Base-by-base conservation (phyloP, 805 yeast genomes). In the Starmerella powellii region DNA sequence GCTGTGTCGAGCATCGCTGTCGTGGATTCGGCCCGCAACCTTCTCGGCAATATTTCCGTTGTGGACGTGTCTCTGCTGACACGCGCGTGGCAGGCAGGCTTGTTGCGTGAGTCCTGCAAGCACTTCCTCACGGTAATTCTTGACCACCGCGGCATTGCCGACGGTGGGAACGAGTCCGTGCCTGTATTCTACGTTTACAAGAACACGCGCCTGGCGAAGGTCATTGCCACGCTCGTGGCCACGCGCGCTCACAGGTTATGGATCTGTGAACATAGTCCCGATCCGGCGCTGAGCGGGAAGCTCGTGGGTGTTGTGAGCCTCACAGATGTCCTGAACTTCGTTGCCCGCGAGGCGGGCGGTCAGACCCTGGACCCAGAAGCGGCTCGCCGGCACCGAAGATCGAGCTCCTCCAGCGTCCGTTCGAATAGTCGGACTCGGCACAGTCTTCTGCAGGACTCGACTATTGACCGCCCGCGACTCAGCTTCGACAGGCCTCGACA, bases 131-230 rank as follows among this genome's bases (percentile, higher is more conserved):
- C 93, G 12, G 80, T 86, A 48, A 86, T 87, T 47, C 71, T 91
- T 49, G 79, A 81, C 50, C 78, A 79, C 42, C 78, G 95, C 57
- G 98, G 98, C 17, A 70, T 88, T 26, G 93, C 80, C 56, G 87
- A 86, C 57, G 95, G 95, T 40, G 53, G 53, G 8, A 86, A 87
- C 62, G 98, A 88, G 65, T 85, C 93, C 32, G 88, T 80, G 69
- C 98, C 98, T 15, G 88, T 91, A 31, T 88, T 88, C 71, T 94
- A 88, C 60, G 95, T 88, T 20, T 79, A 83, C 48, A 74, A 76
- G 47, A 71, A 72, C 31, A 76, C 93, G 8, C 78, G 91, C 0
- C 68, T 91, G 38, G 94, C 85, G 27, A 73, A 95, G 60, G 85
- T 93, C 8, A 72, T 91, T 56, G 97, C 97, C 27, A 88, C 91